phyloP scores from a whole-genome alignment of 768 basidiomycete species.

The Rubroboletus satanas region DNA sequence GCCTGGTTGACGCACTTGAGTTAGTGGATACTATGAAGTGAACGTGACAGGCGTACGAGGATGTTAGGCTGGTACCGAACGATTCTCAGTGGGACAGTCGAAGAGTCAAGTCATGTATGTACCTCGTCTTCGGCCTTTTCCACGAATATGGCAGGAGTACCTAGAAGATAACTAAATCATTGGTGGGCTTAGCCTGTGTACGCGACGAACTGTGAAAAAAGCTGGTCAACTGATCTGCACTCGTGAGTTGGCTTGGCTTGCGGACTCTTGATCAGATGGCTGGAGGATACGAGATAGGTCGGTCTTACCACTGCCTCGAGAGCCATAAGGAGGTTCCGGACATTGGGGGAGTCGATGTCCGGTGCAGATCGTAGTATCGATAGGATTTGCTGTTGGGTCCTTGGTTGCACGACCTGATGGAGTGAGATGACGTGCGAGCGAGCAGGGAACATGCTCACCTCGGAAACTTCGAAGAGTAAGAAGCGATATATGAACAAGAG shows the following conservation, averaged over 20 bases:
- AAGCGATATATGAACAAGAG: slow-evolving; percentile 61
- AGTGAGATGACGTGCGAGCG: background rate
- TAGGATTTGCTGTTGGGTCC: slow-evolving; percentile 49
- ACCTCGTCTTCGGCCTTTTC: slow-evolving; percentile 59
- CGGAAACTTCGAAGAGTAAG: slow-evolving; percentile 66
- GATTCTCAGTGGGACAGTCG: slow-evolving; percentile 6
- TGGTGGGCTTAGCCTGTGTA: background rate
- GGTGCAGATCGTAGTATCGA: slow-evolving; percentile 44
- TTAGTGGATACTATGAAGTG: slow-evolving; percentile 8
- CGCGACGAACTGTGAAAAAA: slow-evolving; percentile 45
- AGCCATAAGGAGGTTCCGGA: slow-evolving; percentile 43
- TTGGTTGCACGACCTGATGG: slow-evolving; percentile 60
- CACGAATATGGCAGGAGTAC: slow-evolving; percentile 53
- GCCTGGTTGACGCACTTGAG: slow-evolving; percentile 37
- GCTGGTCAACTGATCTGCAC: slow-evolving; percentile 57
- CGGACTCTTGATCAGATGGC: slow-evolving; percentile 15
- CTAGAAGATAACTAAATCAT: slow-evolving; percentile 31
- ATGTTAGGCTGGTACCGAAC: slow-evolving; percentile 21
- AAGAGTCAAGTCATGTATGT: slow-evolving; percentile 6
- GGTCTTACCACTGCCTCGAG: slow-evolving; percentile 39
- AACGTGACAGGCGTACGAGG: slow-evolving; percentile 18
- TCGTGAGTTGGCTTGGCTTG: slow-evolving; percentile 48
- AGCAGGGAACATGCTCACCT: slow-evolving; percentile 39
- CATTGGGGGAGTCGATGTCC: slow-evolving; percentile 38
- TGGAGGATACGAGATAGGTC: slow-evolving; percentile 8